Conservation (phyloP, 1,139 yeast species). For the Kluyveromyces sp. region DNA sequence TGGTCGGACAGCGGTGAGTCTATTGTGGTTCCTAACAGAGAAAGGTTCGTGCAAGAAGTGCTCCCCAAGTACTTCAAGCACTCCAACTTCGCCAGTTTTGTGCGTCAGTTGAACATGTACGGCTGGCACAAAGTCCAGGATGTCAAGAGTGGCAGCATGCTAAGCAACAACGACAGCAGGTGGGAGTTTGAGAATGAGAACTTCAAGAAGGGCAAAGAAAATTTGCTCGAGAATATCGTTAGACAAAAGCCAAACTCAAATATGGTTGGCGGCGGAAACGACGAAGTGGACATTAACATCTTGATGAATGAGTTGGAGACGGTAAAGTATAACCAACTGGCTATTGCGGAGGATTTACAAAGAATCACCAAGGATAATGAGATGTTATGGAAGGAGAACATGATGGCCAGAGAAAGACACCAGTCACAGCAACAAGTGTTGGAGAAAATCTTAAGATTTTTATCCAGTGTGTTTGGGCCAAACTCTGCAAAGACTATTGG, state of each 20-base stretch:
- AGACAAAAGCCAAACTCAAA: constrained; percentile 31
- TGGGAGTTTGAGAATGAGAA: constrained; percentile 83
- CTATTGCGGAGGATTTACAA: constrained; percentile 75
- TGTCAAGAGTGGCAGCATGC: constrained; percentile 34
- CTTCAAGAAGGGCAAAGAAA: constrained; percentile 63
- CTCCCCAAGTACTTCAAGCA: constrained; percentile 90
- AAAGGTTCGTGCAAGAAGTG: constrained; percentile 76
- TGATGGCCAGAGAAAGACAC: constrained; percentile 74
- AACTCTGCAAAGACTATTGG: constrained; percentile 8
- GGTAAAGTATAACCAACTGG: constrained; percentile 67
- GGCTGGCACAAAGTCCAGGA: constrained; percentile 89
- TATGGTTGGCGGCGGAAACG: constrained; percentile 4
- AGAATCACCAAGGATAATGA: constrained; percentile 84
- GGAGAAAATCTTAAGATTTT: constrained; percentile 77
- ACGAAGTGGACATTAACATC: constrained; percentile 11
- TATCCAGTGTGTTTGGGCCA: constrained; percentile 45
- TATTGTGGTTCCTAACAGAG: constrained; percentile 78
- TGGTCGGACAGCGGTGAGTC: constrained; percentile 86
- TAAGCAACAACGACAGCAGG: constrained; percentile 27
- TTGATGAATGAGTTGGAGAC: constrained; percentile 67
- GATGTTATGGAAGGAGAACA: constrained; percentile 84
- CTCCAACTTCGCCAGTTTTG: constrained; percentile 89
- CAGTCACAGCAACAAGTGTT: constrained; percentile 79
- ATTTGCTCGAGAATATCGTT: constrained; percentile 65
- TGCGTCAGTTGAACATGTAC: constrained; percentile 87